Evolutionary conservation across 331 rosid genomes (phyloP).

Genomic region (Malus hybrid): DNA sequence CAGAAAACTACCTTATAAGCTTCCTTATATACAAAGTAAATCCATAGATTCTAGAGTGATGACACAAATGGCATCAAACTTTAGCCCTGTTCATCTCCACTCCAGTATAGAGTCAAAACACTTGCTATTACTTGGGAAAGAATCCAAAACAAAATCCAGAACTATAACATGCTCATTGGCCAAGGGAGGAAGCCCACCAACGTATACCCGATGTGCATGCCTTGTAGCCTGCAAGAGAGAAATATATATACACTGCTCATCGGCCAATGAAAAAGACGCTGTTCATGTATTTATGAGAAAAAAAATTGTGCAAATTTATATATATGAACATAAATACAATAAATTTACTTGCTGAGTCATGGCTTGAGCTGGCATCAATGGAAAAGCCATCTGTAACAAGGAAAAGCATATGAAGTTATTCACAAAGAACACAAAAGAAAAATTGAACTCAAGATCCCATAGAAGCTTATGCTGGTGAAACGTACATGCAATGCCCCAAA

Average conservation of each 20-base stretch:
- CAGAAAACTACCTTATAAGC: no score
- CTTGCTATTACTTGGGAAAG: no score
- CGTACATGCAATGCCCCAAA: slow-evolving; percentile 50
- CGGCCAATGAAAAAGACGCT: not conserved
- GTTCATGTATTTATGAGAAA: not conserved
- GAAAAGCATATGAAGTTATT: slow-evolving; percentile 13
- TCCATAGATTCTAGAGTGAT: not conserved
- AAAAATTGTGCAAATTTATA: not conserved
- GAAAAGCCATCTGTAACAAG: slow-evolving; percentile 38
- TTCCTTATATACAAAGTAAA: not conserved
- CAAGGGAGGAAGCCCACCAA: no score
- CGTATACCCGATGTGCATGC: no score
- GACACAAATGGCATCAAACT: no score
- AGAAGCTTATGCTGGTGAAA: slow-evolving; percentile 16
- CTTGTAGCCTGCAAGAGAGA: no score
- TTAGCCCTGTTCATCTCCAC: no score
- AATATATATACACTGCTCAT: not conserved
- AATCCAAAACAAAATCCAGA: no score
- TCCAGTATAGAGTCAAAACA: no score
- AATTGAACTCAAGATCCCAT: not conserved
- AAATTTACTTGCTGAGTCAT: slow-evolving; percentile 69
- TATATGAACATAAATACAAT: not conserved
- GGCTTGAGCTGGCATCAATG: slow-evolving; percentile 68
- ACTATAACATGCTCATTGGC: no score
- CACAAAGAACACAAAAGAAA: slow-evolving; percentile 3